A percentile compares a stretch with the other conserved stretches of the same genome.
These are phyloP conservation scores for Stenogyne calaminthoides DNA, from an alignment of 305 asterid genomes.

Conservation along the genomic window DNA sequence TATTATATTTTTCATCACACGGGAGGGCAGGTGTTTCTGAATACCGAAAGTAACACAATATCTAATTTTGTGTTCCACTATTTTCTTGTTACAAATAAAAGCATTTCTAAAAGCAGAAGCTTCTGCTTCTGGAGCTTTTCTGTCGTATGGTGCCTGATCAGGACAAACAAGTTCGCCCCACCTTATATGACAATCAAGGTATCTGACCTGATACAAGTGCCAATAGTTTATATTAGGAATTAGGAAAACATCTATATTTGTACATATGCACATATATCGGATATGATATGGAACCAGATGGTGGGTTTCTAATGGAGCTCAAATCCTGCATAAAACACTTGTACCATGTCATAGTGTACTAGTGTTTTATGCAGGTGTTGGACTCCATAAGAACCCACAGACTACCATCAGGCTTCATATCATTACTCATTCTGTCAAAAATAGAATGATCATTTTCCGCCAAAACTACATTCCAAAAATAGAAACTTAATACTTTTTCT, in stretches of 20 bases:
- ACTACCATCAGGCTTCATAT: too few relatives aligned
- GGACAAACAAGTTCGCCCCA: constrained; percentile 92
- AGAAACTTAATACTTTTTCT: too few relatives aligned
- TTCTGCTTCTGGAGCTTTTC: constrained; percentile 83
- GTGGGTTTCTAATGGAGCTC: too few relatives aligned
- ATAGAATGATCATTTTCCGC: too few relatives aligned
- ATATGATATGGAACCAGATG: too few relatives aligned
- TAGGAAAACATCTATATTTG: neutral
- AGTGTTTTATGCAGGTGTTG: too few relatives aligned
- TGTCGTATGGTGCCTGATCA: constrained; percentile 62
- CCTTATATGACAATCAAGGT: constrained; percentile 76
- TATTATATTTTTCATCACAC: constrained; percentile 70
- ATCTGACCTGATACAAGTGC: constrained; percentile 69
- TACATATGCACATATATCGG: too few relatives aligned
- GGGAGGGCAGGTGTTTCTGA: constrained; percentile 96
- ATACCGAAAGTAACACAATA: constrained; percentile 77
- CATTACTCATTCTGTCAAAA: too few relatives aligned
- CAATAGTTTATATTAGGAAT: constrained; percentile 27
- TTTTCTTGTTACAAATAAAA: constrained; percentile 60
- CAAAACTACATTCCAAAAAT: too few relatives aligned
- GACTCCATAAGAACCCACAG: too few relatives aligned
- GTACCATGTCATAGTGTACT: too few relatives aligned
- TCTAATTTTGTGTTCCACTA: constrained; percentile 55
- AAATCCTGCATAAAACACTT: too few relatives aligned
- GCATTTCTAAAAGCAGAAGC: constrained; percentile 94